Evolutionary conservation across 164 flowering plant species (phyloP), one percentile per base, ranked within the genome.

Genomic region (Litsea cubeba): DNA sequence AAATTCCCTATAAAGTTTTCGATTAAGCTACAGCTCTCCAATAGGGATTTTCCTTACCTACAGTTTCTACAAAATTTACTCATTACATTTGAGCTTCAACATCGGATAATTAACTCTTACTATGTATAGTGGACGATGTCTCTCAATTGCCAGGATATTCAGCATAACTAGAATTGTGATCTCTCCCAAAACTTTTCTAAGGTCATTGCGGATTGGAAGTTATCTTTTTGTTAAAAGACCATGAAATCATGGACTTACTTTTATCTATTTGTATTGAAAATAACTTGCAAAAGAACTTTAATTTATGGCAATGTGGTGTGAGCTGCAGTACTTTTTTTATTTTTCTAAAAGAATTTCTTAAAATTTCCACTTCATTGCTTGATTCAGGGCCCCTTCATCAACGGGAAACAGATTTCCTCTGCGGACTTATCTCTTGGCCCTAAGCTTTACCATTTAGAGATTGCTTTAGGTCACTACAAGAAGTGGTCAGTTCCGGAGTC

Each of bases 401-500:
- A 86, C 67, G 99, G 99, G 68, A 83, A 90, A 77, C 79, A 76
- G 54, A 75, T 95, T 58, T 92, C 97, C 74, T 89, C 94, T n/a
- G 91, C 79, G 2, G 99, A 95, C 79, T 85, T 93, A 81, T 82
- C 97, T 20, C 89, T 95, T 73, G 99, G 87, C 70, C 99, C 99
- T 70, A 95, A 95, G 87, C 86, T 95, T 60, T 89, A 91, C 81
- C 99, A 95, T 82, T 71, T 95, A 51, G 95, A 93, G 84, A 88
- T 95, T 81, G 93, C 97, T 72, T 79, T 95, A 80, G 93, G 88
- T 50, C 95, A 95, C 81, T 93, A 84, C 65, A 93, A 95, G 82
- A 83, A 86, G 11, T 95, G 98, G 99, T 85, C 93, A 18, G 83
- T 95, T 72, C 99, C 97, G 72, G 97, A 88, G 67, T 88, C 95